Evolutionary conservation across 225 moss, liverwort and hornwort genomes (phyloP), one percentile per base, ranked within the genome.

Genomic region (Ulota crispa): DNA sequence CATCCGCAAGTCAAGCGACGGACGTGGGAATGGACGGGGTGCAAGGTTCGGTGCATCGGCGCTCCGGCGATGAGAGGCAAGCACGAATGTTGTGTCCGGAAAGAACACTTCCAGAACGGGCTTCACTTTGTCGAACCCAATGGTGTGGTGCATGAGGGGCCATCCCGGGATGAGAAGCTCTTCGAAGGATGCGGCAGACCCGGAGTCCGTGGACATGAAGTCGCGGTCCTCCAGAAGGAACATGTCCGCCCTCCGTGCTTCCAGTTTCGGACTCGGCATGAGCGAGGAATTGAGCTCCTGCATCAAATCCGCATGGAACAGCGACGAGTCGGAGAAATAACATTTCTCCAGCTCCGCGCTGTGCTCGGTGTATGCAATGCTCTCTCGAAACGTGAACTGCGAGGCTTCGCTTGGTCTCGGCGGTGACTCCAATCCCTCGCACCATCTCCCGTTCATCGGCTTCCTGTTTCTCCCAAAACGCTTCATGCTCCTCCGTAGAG

Each of bases 91-190:
- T 21, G 41, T 64, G 19, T 87, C 69, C 20, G 42, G 24, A 39
- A 72, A 66, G 45, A 69, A 64, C 26, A 63, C 27, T 28, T 78
- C 67, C 3, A 77, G 52, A 64, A 36, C 73, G 28, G 83, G 81
- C 31, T 80, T 75, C 32, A 30, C 47, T 71, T 69, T 90, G 26
- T 82, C 86, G 11, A 80, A 70, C 5, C 83, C 75, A 4, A 91
- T 85, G 42, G 78, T 50, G 11, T 73, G 80, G 64, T 85, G 88
- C 84, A 88, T 63, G 28, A 91, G 85, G 4, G 91, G 91, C 91
- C 91, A 91, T 7, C 91, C 91, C 3, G 85, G 85, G 60, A 64
- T 13, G 8, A 26, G 19, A 10, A 83, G 1, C 0, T 81, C 82
- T 34, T 84, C 81, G 19, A 18, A 43, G n/a, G 6, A 11, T 34